Percentiles rank a stretch among this genome's conserved stretches.
Conservation (phyloP, 176 grass and related monocot species). For the Oryza glumipatula region DNA sequence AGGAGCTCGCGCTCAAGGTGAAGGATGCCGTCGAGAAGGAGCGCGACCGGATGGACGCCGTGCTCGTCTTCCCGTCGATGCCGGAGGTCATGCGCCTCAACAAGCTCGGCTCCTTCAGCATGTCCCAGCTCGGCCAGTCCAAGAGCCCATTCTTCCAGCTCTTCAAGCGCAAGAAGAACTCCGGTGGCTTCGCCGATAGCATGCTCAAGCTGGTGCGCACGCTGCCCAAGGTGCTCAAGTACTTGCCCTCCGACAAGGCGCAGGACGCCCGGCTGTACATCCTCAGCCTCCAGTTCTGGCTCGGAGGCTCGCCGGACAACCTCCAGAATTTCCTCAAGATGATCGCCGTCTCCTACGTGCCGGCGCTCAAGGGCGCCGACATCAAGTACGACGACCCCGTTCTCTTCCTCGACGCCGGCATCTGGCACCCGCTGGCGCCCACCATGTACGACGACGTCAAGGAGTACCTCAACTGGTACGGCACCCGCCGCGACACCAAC, state of each 20-base stretch:
- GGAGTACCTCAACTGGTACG: conserved; percentile 99
- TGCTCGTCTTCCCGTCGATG: conserved; percentile 98
- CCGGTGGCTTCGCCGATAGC: conserved; percentile 84
- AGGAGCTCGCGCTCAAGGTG: conserved; percentile 97
- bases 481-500: conserved; percentile 65
- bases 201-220: conserved; percentile 99
- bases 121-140: conserved; percentile 97
- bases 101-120: conserved; percentile 98
- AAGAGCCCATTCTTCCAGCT: conserved; percentile 99
- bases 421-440: conserved; percentile 95
- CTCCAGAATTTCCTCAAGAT: conserved; percentile 99
- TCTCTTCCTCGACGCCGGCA: conserved; percentile 86
- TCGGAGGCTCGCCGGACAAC: conserved; percentile 92
- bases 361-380: conserved; percentile 58
- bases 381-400: conserved; percentile 87
- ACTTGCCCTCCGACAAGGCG: conserved; percentile 96
- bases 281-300: conserved; percentile 99
- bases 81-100: conserved; percentile 99
- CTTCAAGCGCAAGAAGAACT: conserved; percentile 92
- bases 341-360: conserved; percentile 82
- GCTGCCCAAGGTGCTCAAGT: conserved; percentile 98
- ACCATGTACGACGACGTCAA: conserved; percentile 92
- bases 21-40: conserved; percentile 68
- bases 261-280: conserved; percentile 98
- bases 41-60: conserved; percentile 91